These are phyloP conservation scores for Mangifera indica DNA, from an alignment of 345 rosid species.

Conservation along the genomic window DNA sequence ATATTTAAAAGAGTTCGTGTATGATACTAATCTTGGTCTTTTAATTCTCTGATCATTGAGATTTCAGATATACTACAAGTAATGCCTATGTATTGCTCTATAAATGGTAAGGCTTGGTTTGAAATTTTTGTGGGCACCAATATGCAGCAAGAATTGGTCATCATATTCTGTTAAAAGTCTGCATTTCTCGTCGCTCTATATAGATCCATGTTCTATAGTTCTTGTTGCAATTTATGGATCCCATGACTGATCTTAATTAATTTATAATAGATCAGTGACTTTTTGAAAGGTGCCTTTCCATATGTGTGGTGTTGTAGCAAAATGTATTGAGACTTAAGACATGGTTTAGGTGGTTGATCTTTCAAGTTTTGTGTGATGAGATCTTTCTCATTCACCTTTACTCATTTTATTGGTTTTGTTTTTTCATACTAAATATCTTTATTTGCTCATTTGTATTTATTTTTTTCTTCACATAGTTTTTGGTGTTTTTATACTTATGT, in stretches of 20 bases:
- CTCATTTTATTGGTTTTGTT: neutral
- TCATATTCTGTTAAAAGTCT: too few species aligned
- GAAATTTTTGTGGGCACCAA: too few species aligned
- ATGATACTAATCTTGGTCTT: too few species aligned
- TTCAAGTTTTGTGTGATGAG: neutral
- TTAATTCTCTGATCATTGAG: too few species aligned
- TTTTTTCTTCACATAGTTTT: neutral
- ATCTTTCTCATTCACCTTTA: neutral
- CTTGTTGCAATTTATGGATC: too few species aligned
- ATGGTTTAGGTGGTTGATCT: constrained; percentile 3
- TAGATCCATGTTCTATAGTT: too few species aligned
- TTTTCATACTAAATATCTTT: neutral
- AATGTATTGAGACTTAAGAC: neutral
- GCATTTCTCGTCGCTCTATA: too few species aligned
- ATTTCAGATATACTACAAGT: too few species aligned
- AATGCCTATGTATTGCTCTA: too few species aligned
- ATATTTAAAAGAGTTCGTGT: too few species aligned
- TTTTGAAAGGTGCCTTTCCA: neutral
- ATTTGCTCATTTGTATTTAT: neutral
- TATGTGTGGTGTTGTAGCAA: neutral
- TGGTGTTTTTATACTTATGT: neutral
- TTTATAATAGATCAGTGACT: neutral
- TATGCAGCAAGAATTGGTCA: too few species aligned
- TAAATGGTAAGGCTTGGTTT: too few species aligned
- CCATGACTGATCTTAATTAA: neutral